Base-by-base conservation (phyloP, 1,284 basidiomycete species). In the Bondarzewia mesenterica region DNA sequence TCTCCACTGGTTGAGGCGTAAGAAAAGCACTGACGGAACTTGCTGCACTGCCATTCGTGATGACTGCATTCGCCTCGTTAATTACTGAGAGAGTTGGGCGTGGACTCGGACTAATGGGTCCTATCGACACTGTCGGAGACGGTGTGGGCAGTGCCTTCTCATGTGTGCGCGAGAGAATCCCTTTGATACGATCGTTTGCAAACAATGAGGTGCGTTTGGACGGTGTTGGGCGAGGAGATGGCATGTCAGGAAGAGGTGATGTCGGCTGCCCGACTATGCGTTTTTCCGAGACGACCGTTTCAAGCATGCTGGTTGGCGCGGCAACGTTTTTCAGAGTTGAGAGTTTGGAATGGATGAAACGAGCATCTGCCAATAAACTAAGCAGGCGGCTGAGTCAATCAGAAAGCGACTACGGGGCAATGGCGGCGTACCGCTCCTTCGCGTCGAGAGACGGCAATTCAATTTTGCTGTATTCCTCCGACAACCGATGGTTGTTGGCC, bases 401-500 rank as follows among this genome's bases (percentile, higher is more conserved):
- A 7, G 29, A 32, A 32, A 32, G n/a, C 12, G n/a, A 32, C 29
- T 3, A 12, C 6, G n/a, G 29, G 10, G 7, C 10, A 47, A 47
- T 45, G 29, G 42, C n/a, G 41, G 48, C 69, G 76, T 57, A 89
- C 91, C 87, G 78, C 50, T 82, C 78, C 68, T 93, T 95, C 15
- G 88, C 91, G 48, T 84, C 85, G 50, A 82, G 78, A 55, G 75
- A 81, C 48, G 85, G 89, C 38, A 96, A 70, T 54, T 92, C 87
- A 45, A 95, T 80, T 60, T 77, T 80, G 42, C 71, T 71, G 63
- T 85, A 95, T 63, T 93, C 89, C 60, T 93, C 89, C 36, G 84
- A 83, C 8, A 97, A 72, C 42, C 88, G 81, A 62, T 88, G 82
- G 63, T 92, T 92, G 63, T 95, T 93, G n/a, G 89, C 83, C 20